A percentile compares a stretch with the other conserved stretches of the same genome.
Conservation (phyloP, 2,329 filamentous ascomycete genomes). For the Pseudogymnoascus sp. region DNA sequence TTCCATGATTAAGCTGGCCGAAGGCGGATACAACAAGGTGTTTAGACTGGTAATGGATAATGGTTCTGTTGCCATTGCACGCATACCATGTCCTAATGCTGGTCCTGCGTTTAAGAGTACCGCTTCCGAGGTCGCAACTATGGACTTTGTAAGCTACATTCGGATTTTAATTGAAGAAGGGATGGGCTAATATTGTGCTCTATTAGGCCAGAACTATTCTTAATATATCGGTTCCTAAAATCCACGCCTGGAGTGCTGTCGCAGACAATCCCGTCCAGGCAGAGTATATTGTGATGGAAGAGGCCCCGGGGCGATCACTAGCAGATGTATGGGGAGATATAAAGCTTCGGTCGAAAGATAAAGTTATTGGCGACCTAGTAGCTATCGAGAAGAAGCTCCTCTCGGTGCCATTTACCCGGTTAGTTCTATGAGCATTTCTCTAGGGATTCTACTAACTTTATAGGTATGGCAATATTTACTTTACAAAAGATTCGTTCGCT, state of each 20-base stretch:
- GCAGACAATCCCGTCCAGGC: constrained; percentile 23
- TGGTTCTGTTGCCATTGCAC: constrained; percentile 23
- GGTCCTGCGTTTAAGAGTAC: constrained; percentile 17
- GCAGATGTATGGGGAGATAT: constrained; percentile 26
- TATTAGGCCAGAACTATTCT: constrained; percentile 19
- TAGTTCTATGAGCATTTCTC: constrained; percentile 13
- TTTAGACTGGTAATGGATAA: constrained; percentile 28
- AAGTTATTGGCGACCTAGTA: constrained; percentile 31
- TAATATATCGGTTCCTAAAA: constrained; percentile 18
- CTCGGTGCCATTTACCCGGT: constrained; percentile 30
- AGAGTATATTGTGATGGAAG: constrained; percentile 25
- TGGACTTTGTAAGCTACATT: constrained; percentile 20
- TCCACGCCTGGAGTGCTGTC: constrained; percentile 17
- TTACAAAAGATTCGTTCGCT: constrained; percentile 25
- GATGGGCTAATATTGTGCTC: not conserved
- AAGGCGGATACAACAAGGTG: constrained; percentile 34
- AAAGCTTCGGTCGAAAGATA: constrained; percentile 21
- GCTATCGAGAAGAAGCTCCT: constrained; percentile 31
- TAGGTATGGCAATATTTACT: constrained; percentile 35
- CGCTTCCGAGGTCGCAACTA: constrained; percentile 23
- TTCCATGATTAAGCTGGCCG: constrained; percentile 31
- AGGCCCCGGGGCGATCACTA: constrained; percentile 27
- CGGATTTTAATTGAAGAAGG: not conserved
- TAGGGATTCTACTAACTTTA: constrained; percentile 16
- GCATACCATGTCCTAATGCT: constrained; percentile 19